Conservation (phyloP, 495 filamentous ascomycete species). For the Penicillium angulare region DNA sequence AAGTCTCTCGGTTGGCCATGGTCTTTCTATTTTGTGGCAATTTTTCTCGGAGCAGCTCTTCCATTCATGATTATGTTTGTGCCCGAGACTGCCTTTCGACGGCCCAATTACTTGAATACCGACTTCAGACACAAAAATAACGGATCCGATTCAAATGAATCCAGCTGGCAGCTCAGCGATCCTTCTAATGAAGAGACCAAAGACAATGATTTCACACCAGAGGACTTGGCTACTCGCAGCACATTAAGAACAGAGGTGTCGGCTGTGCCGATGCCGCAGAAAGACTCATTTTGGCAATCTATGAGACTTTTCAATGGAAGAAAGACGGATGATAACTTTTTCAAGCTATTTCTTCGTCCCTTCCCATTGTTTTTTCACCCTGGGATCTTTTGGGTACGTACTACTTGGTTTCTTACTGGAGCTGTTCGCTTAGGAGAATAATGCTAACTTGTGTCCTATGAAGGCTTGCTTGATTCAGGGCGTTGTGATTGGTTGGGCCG, state of each 20-base stretch:
- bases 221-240: neutral
- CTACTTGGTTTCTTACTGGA: too few relatives aligned
- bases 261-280: conserved; percentile 24
- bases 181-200: conserved; percentile 14
- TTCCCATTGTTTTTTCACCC: conserved; percentile 74
- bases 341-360: conserved; percentile 59
- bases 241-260: conserved; percentile 13
- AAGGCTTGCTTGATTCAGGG: conserved; percentile 84
- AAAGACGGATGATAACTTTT: conserved; percentile 64
- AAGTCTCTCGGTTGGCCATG: conserved; percentile 70
- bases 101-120: conserved; percentile 62
- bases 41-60: conserved; percentile 61
- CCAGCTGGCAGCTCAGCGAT: conserved; percentile 8
- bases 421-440: too few relatives aligned
- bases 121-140: conserved; percentile 42
- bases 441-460: conserved; percentile 7
- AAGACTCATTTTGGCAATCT: conserved; percentile 51
- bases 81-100: conserved; percentile 79
- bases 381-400: conserved; percentile 71
- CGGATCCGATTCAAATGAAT: conserved; percentile 11
- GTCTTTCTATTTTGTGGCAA: conserved; percentile 72
- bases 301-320: conserved; percentile 77
- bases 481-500: conserved; percentile 89
- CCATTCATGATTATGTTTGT: conserved; percentile 73
- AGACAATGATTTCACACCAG: conserved; percentile 10